Evolutionary conservation across 169 alveolate genomes (phyloP).

Genomic region (Eimeria sp.): DNA sequence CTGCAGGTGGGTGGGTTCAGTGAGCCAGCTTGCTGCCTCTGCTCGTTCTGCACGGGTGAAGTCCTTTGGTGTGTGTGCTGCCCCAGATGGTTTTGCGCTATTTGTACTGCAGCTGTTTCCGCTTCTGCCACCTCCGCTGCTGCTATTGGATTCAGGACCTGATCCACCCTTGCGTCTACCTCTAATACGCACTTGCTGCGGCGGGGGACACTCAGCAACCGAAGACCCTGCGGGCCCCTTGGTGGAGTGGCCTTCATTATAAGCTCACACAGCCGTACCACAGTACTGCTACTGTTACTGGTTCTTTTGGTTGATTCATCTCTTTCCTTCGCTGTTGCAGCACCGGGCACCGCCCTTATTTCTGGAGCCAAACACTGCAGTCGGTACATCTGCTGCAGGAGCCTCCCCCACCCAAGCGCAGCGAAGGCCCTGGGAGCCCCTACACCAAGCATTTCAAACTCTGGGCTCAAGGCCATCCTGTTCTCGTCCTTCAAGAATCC

Average conservation of each 20-base stretch:
- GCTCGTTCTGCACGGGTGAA: neutral
- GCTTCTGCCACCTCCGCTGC: slow-evolving; percentile 48
- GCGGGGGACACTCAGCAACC: slow-evolving; percentile 51
- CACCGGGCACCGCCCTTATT: neutral
- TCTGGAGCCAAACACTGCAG: neutral
- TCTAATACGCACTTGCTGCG: slow-evolving; percentile 61
- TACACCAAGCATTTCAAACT: slow-evolving; percentile 38
- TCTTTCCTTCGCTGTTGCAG: slow-evolving; percentile 43
- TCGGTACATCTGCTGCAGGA: slow-evolving; percentile 55
- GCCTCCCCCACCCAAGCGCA: slow-evolving; percentile 67
- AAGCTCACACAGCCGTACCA: slow-evolving; percentile 17
- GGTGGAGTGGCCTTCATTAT: slow-evolving; percentile 30
- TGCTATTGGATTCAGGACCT: slow-evolving; percentile 59
- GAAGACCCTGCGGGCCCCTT: slow-evolving; percentile 54
- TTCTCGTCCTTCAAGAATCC: neutral
- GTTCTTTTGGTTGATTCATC: neutral
- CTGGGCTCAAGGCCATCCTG: neutral
- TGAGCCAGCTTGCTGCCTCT: neutral
- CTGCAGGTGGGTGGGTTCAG: neutral
- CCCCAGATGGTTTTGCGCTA: neutral
- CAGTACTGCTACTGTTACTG: neutral
- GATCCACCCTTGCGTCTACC: slow-evolving; percentile 65
- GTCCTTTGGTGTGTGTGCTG: neutral
- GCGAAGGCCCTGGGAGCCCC: slow-evolving; percentile 46
- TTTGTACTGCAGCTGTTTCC: slow-evolving; percentile 21